Evolutionary conservation across 768 basidiomycete species (phyloP).

Genomic region (Amanita jacksonii): DNA sequence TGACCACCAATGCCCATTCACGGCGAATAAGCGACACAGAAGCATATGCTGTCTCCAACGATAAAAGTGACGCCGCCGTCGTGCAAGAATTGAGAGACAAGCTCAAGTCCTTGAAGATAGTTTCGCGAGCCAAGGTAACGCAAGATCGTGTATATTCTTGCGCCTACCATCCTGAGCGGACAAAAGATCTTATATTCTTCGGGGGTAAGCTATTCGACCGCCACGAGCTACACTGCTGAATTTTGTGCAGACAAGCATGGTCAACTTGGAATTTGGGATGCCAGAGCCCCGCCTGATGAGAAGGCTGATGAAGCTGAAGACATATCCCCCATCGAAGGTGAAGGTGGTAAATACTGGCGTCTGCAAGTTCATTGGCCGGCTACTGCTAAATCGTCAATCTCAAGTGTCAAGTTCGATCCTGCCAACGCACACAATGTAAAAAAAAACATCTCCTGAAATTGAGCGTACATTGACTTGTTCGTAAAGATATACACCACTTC

Average conservation of each 20-base stretch:
- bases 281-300: conserved; percentile 60
- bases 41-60: conserved; percentile 39
- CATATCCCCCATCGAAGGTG: conserved; percentile 26
- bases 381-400: conserved; percentile 70
- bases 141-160: conserved; percentile 67
- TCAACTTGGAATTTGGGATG: conserved; percentile 80
- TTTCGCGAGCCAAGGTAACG: conserved; percentile 75
- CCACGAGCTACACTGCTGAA: background rate
- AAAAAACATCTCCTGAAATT: conserved; percentile 2
- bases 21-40: conserved; percentile 37
- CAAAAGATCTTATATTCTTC: conserved; percentile 81
- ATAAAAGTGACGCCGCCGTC: conserved; percentile 37
- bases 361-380: conserved; percentile 82
- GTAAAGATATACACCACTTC: conserved; percentile 68
- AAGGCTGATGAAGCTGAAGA: conserved; percentile 56
- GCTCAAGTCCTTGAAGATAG: conserved; percentile 48
- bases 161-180: conserved; percentile 70
- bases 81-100: conserved; percentile 44
- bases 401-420: conserved; percentile 69
- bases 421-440: conserved; percentile 63
- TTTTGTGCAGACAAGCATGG: conserved; percentile 63
- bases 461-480: background rate
- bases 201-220: conserved; percentile 42
- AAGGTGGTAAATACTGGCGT: conserved; percentile 73
- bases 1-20: conserved; percentile 27